These are phyloP conservation scores for Cocos nucifera DNA, from an alignment of 176 grass and related monocot genomes.

Conservation along the genomic window DNA sequence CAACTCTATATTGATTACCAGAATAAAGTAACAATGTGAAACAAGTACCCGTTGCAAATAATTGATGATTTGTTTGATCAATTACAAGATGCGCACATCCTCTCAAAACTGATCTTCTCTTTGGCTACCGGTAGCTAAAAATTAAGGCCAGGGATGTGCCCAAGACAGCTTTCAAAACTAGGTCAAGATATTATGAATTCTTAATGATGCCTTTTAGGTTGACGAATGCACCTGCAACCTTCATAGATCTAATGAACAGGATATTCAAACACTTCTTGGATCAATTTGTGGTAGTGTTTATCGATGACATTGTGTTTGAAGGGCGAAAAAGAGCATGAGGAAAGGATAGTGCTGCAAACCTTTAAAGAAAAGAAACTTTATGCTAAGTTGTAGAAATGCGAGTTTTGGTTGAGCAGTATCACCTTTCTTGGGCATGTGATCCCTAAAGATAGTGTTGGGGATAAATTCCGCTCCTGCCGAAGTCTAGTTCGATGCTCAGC, in stretches of 20 bases:
- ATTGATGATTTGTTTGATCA: neutral
- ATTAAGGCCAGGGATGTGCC: neutral
- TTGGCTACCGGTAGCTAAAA: neutral
- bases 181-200: neutral
- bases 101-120: neutral
- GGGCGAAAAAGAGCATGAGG: too few relatives aligned
- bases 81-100: neutral
- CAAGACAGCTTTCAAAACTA: neutral
- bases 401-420: neutral
- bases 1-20: too few relatives aligned
- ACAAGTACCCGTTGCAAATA: too few relatives aligned
- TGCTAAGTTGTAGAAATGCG: neutral
- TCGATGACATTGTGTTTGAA: too few relatives aligned
- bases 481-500: too few relatives aligned
- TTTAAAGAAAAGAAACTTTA: neutral
- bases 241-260: too few relatives aligned
- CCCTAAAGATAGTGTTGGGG: neutral
- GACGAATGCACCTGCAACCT: too few relatives aligned
- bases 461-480: too few relatives aligned
- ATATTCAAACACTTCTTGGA: too few relatives aligned
- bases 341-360: too few relatives aligned
- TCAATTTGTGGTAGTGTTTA: too few relatives aligned
- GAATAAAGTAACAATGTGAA: too few relatives aligned
- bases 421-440: neutral
- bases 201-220: neutral